A percentile compares a stretch with the other conserved stretches of the same genome.
Conservation (phyloP, 192 early-diverging fungal genomes). For the Paraglomus brasilianum region DNA sequence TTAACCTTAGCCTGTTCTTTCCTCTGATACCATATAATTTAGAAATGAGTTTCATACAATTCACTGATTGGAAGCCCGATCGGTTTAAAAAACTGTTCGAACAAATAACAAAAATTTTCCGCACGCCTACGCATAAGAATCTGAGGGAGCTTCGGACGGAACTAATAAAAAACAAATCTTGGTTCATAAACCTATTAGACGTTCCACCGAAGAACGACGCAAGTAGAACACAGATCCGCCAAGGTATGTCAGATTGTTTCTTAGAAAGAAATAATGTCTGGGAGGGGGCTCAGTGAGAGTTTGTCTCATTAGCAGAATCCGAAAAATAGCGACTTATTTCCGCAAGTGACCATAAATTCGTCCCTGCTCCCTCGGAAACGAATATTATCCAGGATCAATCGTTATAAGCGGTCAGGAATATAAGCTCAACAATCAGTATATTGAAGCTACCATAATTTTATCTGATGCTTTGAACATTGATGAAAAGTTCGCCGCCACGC, state of each 20-base stretch:
- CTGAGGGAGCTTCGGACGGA: not conserved
- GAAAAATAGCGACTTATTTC: too few relatives aligned
- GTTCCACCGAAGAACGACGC: not conserved
- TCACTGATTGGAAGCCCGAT: slow-evolving; percentile 16
- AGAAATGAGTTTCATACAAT: too few relatives aligned
- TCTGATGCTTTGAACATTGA: slow-evolving; percentile 80
- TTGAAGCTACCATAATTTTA: slow-evolving; percentile 59
- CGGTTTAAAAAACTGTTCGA: not conserved
- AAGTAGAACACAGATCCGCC: not conserved
- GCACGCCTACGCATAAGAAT: not conserved
- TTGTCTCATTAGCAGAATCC: too few relatives aligned
- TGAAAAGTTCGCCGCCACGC: slow-evolving; percentile 69
- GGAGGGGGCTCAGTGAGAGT: too few relatives aligned
- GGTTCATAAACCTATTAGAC: slow-evolving; percentile 5
- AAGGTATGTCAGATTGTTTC: not conserved
- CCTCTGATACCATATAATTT: too few relatives aligned
- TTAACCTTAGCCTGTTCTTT: too few relatives aligned
- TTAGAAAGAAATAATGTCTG: too few relatives aligned
- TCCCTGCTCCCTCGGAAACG: not conserved
- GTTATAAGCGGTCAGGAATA: not conserved
- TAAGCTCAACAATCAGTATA: slow-evolving; percentile 46
- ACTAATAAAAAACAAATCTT: not conserved
- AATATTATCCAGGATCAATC: not conserved
- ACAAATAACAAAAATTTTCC: not conserved
- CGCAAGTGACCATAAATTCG: too few relatives aligned